Evolutionary conservation across 164 flowering plant species (phyloP).

Genomic region (Umbilicus rupestris): DNA sequence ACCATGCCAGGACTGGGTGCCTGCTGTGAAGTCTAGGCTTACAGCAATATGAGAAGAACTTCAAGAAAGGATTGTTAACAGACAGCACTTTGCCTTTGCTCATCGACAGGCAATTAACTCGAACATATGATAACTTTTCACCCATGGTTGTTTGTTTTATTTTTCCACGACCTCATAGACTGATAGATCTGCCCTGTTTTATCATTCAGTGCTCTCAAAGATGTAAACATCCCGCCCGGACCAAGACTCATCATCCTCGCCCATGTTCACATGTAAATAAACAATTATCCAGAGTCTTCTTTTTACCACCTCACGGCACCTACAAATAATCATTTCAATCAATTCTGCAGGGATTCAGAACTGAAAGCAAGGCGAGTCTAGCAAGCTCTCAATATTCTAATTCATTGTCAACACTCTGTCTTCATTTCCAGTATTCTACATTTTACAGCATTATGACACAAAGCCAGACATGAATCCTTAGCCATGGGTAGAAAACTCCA

Average conservation of each 20-base stretch:
- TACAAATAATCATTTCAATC: not conserved
- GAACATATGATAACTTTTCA: not conserved
- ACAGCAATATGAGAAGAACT: slow-evolving; percentile 77
- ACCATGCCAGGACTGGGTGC: slow-evolving; percentile 52
- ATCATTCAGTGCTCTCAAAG: slow-evolving; percentile 78
- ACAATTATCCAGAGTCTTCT: not conserved
- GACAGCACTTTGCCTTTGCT: slow-evolving; percentile 78
- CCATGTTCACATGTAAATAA: slow-evolving; percentile 52
- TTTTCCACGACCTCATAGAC: not conserved
- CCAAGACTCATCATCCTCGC: slow-evolving; percentile 91
- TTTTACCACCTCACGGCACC: not conserved
- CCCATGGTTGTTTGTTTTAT: not conserved
- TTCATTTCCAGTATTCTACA: no score
- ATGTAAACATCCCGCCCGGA: slow-evolving; percentile 92
- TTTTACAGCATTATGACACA: no score
- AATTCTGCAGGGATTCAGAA: not conserved
- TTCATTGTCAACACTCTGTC: no score
- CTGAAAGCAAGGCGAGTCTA: not conserved
- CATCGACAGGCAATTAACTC: slow-evolving; percentile 56
- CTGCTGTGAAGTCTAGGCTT: slow-evolving; percentile 73
- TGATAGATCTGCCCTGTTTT: not conserved
- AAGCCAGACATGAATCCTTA: no score
- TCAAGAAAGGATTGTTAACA: slow-evolving; percentile 75
- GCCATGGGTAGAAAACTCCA: no score
- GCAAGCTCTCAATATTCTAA: not conserved